Percentiles rank a stretch among this genome's conserved stretches.
phyloP scores from a whole-genome alignment of 2,329 filamentous ascomycete genomes.

The Beauveria sp. region DNA sequence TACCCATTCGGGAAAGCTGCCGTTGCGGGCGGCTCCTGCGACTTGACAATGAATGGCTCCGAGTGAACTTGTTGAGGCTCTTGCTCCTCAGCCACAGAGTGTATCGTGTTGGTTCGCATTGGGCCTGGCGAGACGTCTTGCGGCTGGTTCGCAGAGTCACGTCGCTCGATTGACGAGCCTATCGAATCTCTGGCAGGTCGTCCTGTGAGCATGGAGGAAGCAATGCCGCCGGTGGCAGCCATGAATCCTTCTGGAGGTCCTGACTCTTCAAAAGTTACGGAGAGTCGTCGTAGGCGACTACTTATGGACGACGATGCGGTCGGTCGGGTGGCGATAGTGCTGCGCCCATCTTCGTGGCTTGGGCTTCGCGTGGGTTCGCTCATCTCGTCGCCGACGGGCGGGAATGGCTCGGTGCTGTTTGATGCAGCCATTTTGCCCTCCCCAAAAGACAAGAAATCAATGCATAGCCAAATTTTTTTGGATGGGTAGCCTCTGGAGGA shows the following conservation, averaged over 20 bases:
- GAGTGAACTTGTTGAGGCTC: background rate
- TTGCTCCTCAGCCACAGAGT: slow-evolving; percentile 17
- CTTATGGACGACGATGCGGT: slow-evolving; percentile 25
- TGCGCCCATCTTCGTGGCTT: slow-evolving; percentile 2
- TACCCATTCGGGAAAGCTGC: slow-evolving; percentile 55
- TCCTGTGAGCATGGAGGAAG: slow-evolving; percentile 30
- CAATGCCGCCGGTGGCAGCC: slow-evolving; percentile 38
- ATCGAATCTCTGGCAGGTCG: slow-evolving; percentile 15
- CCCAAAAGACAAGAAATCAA: background rate
- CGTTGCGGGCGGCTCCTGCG: slow-evolving; percentile 22
- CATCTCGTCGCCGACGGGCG: slow-evolving; percentile 16
- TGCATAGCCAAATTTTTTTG: background rate
- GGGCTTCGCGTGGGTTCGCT: background rate
- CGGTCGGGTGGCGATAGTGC: slow-evolving; percentile 17
- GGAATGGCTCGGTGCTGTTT: slow-evolving; percentile 14
- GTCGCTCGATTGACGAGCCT: slow-evolving; percentile 17
- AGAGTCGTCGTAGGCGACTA: slow-evolving; percentile 25
- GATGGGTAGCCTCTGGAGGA: background rate
- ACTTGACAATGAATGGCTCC: background rate
- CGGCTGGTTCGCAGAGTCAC: background rate
- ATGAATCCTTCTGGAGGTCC: slow-evolving; percentile 40
- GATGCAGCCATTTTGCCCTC: background rate
- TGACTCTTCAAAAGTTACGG: slow-evolving; percentile 36
- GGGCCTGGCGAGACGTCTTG: slow-evolving; percentile 11
- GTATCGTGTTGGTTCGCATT: slow-evolving; percentile 17